Evolutionary conservation across 257 asterid species (phyloP).

Genomic region (Solanum stenotomum): DNA sequence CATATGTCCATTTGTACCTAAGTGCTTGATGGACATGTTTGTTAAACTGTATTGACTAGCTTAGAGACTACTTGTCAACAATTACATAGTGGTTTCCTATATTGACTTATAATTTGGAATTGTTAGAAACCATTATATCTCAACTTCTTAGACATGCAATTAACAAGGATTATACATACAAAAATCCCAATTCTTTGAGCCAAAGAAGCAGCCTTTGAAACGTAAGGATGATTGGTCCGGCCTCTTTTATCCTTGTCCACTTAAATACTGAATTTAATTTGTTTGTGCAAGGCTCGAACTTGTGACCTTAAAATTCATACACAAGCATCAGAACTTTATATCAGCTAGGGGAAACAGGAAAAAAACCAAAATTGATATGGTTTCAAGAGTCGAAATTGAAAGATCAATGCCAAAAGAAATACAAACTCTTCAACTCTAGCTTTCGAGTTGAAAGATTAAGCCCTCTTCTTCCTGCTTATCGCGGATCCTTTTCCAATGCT

Average conservation of each 20-base stretch:
- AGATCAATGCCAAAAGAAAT: neutral
- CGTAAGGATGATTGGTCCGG: neutral
- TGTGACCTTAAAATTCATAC: neutral
- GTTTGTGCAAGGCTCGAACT: neutral
- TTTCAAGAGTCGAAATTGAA: neutral
- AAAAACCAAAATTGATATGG: neutral
- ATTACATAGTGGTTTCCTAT: neutral
- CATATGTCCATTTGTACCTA: neutral
- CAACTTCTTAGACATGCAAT: neutral
- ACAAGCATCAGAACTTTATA: neutral
- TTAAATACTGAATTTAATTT: neutral
- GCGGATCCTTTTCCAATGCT: slow-evolving; percentile 28
- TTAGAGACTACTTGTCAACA: neutral
- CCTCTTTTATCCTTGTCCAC: neutral
- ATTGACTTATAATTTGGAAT: neutral
- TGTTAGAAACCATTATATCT: neutral
- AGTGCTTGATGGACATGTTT: neutral
- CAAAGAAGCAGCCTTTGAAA: neutral
- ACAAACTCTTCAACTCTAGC: neutral
- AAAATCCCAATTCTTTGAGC: neutral
- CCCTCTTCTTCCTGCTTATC: slow-evolving; percentile 50
- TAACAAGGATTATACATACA: neutral
- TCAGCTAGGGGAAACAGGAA: neutral
- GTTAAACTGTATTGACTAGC: neutral
- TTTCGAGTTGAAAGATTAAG: slow-evolving; percentile 8